phyloP scores from a whole-genome alignment of 768 basidiomycete species.

The Boletus coccyginus region DNA sequence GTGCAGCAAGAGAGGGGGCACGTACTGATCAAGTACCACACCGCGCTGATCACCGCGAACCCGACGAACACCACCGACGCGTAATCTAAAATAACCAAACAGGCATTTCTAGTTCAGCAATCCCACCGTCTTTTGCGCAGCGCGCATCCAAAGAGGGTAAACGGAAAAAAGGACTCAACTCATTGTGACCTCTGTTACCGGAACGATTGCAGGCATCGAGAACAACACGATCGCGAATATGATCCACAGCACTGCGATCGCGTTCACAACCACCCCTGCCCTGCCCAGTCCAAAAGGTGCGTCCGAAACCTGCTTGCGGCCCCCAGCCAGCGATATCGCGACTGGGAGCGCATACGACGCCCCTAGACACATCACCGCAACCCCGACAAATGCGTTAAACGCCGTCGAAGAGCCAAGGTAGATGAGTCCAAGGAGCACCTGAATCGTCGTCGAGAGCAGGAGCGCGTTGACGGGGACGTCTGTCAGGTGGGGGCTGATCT shows the following conservation, averaged over 20 bases:
- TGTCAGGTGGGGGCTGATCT: slow-evolving; percentile 37
- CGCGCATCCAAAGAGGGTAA: too few relatives aligned
- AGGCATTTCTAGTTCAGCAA: neutral
- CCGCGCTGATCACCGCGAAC: slow-evolving; percentile 53
- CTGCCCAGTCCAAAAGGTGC: slow-evolving; percentile 52
- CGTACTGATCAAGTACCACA: slow-evolving; percentile 61
- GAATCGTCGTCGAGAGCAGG: slow-evolving; percentile 54
- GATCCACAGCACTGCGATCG: slow-evolving; percentile 56
- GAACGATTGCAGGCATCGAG: slow-evolving; percentile 64
- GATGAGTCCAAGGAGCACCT: slow-evolving; percentile 59
- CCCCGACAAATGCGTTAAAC: slow-evolving; percentile 67
- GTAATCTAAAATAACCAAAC: slow-evolving; percentile 44
- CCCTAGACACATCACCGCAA: slow-evolving; percentile 63
- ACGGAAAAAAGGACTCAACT: slow-evolving; percentile 22
- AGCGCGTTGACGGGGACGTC: slow-evolving; percentile 62
- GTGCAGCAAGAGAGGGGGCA: slow-evolving; percentile 3
- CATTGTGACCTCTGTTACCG: slow-evolving; percentile 51
- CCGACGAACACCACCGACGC: slow-evolving; percentile 67
- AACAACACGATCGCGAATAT: slow-evolving; percentile 61
- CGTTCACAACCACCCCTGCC: slow-evolving; percentile 46
- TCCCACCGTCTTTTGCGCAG: too few relatives aligned
- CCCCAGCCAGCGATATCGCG: slow-evolving; percentile 46
- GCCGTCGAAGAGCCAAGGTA: slow-evolving; percentile 61
- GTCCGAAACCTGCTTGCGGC: slow-evolving; percentile 42
- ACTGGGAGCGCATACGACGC: slow-evolving; percentile 65